phyloP scores from a whole-genome alignment of 805 yeast genomes.

The Candida schatavii region DNA sequence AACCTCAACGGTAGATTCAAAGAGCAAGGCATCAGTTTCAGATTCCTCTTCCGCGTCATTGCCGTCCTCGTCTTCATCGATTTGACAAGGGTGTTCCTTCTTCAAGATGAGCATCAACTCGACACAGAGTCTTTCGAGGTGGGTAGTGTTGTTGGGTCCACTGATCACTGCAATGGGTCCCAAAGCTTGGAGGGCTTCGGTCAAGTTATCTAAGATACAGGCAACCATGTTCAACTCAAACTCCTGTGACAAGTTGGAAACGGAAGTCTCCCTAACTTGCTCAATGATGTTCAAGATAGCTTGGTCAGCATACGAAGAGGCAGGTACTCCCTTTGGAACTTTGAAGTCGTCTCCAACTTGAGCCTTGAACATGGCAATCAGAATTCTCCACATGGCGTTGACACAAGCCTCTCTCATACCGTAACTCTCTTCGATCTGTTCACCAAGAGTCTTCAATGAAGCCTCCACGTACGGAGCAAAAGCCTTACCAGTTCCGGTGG shows the following conservation, averaged over 20 bases:
- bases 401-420: conserved; percentile 90
- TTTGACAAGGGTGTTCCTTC: conserved; percentile 82
- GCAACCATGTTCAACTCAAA: conserved; percentile 81
- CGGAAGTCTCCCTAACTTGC: conserved; percentile 64
- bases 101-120: conserved; percentile 71
- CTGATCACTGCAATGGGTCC: conserved; percentile 76
- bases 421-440: conserved; percentile 80
- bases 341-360: conserved; percentile 45
- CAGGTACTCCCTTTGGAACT: conserved; percentile 63
- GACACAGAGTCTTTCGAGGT: conserved; percentile 64
- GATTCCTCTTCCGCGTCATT: conserved; percentile 56
- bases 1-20: conserved; percentile 84
- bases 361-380: conserved; percentile 62
- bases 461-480: conserved; percentile 77
- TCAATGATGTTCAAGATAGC: conserved; percentile 57
- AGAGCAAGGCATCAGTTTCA: conserved; percentile 60
- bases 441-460: conserved; percentile 58
- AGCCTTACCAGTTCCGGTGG: conserved; percentile 77
- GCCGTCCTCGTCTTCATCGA: conserved; percentile 65
- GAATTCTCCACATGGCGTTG: conserved; percentile 78
- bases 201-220: conserved; percentile 68
- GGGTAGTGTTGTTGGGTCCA: conserved; percentile 47
- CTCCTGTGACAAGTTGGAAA: conserved; percentile 68
- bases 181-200: conserved; percentile 62
- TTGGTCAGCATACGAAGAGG: conserved; percentile 57